Evolutionary conservation across 345 rosid genomes (phyloP), one percentile per base, ranked within the genome.

Genomic region (Lepidium africanum): DNA sequence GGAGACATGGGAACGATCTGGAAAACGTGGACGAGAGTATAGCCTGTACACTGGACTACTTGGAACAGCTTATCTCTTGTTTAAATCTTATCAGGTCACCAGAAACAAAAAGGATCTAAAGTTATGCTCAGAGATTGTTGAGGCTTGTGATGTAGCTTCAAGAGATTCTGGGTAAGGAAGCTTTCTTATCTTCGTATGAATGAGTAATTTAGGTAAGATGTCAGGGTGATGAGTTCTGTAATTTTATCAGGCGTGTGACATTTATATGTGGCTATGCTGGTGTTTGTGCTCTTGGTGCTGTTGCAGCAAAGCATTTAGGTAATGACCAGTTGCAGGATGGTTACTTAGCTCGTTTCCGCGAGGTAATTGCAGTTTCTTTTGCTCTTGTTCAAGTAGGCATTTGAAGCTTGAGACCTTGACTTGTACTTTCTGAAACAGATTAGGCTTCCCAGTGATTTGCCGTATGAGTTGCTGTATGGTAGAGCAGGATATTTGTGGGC

Each of bases 211-310:
- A 30, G 33, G 33, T 30, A 30, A 30, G 32, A 27, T 27, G 2
- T 25, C 27, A 27, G 1, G 32, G 23, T n/a, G 49, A 27, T 45
- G 15, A 45, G 27, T 55, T 17, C 2, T 32, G 12, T 46, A 1
- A 27, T 52, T 52, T 16, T 16, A n/a, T 30, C 61, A 84, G 91
- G 77, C 81, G 68, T 48, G 87, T 79, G 56, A 82, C 95, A 10
- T 88, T 86, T 55, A 37, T 84, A 42, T 81, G 87, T 68, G 95
- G 91, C 8, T 69, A 71, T 45, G 84, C 87, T 67, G 89, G 87
- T 48, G 83, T 86, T 12, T 86, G 79, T 79, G 91, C 91, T 74
- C 87, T 86, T 72, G 95, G 86, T 61, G 89, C 88, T 71, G 89
- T 83, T 19, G 80, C 69, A 3, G 85, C 89, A 9, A 88, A 86